Evolutionary conservation across 305 asterid species (phyloP).

Genomic region (Salvia sclarea): DNA sequence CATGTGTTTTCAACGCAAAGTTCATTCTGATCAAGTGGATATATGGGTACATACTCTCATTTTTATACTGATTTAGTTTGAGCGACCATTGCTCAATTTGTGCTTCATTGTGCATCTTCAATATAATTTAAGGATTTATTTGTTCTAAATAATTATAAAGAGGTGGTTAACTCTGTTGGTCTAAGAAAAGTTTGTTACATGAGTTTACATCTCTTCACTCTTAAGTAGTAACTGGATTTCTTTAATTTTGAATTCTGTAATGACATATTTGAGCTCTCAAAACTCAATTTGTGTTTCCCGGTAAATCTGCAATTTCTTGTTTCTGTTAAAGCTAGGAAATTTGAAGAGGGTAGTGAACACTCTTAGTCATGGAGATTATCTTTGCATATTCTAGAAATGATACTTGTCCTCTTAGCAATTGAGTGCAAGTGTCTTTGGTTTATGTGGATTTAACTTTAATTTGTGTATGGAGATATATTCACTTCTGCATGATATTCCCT

Average conservation of each 20-base stretch:
- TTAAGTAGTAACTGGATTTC: not conserved
- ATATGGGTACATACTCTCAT: not conserved
- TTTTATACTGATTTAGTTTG: slow-evolving; percentile 10
- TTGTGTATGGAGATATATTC: not conserved
- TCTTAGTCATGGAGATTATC: not conserved
- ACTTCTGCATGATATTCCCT: too few species aligned
- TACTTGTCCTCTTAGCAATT: not conserved
- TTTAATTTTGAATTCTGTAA: slow-evolving; percentile 5
- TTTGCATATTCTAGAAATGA: not conserved
- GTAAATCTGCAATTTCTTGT: not conserved
- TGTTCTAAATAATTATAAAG: not conserved
- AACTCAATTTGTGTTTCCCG: not conserved
- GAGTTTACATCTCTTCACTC: too few species aligned
- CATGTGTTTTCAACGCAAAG: slow-evolving; percentile 6
- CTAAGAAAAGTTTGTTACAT: not conserved
- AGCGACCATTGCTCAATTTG: not conserved
- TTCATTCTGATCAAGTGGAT: slow-evolving; percentile 1
- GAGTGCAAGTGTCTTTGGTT: not conserved
- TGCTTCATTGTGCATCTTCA: slow-evolving; percentile 11
- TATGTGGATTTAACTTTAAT: not conserved
- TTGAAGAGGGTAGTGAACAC: not conserved
- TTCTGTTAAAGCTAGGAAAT: not conserved
- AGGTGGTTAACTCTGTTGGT: not conserved
- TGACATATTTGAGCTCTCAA: slow-evolving; percentile 1
- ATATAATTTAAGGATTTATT: not conserved